Percentiles rank a stretch among this genome's conserved stretches.
phyloP scores from a whole-genome alignment of 306 rosid genomes.

The Arachis stenosperma region DNA sequence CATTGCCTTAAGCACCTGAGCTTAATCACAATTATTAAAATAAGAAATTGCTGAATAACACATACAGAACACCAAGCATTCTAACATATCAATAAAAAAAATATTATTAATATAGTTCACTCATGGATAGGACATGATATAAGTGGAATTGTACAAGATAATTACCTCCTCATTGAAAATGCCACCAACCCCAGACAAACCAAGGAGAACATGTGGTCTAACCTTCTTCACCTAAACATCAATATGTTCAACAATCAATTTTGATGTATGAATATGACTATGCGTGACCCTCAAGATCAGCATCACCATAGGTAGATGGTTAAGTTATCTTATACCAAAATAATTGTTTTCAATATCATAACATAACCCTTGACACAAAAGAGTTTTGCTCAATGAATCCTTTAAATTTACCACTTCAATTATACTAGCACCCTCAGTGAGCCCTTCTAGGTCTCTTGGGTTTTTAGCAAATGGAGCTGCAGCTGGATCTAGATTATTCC shows the following conservation, averaged over 20 bases:
- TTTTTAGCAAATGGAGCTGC: constrained; percentile 94
- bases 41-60: constrained; percentile 39
- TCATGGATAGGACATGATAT: constrained; percentile 19
- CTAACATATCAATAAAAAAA: constrained; percentile 32
- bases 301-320: constrained; percentile 28
- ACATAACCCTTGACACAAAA: constrained; percentile 16
- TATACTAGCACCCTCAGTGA: constrained; percentile 85
- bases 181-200: constrained; percentile 99
- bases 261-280: constrained; percentile 9
- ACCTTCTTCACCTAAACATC: constrained; percentile 79
- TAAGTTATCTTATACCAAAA: constrained; percentile 31
- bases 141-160: constrained; percentile 37
- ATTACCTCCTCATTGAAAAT: constrained; percentile 88
- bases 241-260: constrained; percentile 35
- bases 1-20: constrained; percentile 95
- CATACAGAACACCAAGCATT: constrained; percentile 30
- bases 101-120: constrained; percentile 23
- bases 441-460: constrained; percentile 71
- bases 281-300: constrained; percentile 24
- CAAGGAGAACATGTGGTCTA: constrained; percentile 93
- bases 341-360: constrained; percentile 14
- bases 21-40: constrained; percentile 44
- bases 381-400: constrained; percentile 30
- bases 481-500: constrained; percentile 76
- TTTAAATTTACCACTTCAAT: constrained; percentile 83